Conservation (phyloP, 352 stramenopile species). For the Globisporangium emineosum region DNA sequence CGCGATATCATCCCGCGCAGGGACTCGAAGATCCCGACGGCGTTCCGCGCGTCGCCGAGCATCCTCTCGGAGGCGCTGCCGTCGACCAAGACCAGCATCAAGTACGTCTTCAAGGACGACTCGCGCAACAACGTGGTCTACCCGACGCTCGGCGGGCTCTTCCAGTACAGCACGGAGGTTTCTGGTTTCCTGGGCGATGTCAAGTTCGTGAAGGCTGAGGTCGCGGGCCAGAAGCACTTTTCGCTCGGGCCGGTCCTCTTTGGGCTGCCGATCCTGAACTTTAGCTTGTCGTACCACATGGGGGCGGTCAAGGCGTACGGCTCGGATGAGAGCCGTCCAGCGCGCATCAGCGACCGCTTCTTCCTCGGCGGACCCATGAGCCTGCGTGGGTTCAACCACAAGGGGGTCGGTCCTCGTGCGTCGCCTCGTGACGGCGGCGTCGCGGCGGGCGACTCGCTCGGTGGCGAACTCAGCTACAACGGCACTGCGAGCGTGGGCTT, state of each 20-base stretch:
- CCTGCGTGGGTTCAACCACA: conserved; percentile 90
- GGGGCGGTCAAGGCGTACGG: conserved; percentile 81
- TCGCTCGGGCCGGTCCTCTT: conserved; percentile 60
- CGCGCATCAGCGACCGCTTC: conserved; percentile 90
- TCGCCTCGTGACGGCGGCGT: conserved; percentile 86
- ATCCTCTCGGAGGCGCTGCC: conserved; percentile 89
- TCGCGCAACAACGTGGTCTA: conserved; percentile 85
- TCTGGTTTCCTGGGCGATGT: conserved; percentile 85
- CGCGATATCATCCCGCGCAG: conserved; percentile 84
- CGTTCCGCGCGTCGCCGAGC: conserved; percentile 86
- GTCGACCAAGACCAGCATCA: conserved; percentile 90
- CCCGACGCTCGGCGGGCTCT: conserved; percentile 84
- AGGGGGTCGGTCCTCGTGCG: conserved; percentile 85
- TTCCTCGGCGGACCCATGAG: conserved; percentile 88
- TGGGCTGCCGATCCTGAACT: conserved; percentile 73
- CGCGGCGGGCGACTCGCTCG: conserved; percentile 78
- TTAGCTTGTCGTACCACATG: conserved; percentile 77
- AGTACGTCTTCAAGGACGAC: conserved; percentile 92
- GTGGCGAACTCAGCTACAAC: conserved; percentile 87
- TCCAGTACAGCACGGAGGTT: conserved; percentile 88
- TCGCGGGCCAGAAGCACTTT: conserved; percentile 83
- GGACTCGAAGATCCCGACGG: conserved; percentile 81
- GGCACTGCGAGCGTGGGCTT: conserved; percentile 84
- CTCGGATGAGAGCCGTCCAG: conserved; percentile 62
- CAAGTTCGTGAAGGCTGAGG: conserved; percentile 86